Percentiles rank a stretch among this genome's conserved stretches.
These are phyloP conservation scores for Trichosporon sp. DNA, from an alignment of 1,284 basidiomycete genomes.

Conservation along the genomic window DNA sequence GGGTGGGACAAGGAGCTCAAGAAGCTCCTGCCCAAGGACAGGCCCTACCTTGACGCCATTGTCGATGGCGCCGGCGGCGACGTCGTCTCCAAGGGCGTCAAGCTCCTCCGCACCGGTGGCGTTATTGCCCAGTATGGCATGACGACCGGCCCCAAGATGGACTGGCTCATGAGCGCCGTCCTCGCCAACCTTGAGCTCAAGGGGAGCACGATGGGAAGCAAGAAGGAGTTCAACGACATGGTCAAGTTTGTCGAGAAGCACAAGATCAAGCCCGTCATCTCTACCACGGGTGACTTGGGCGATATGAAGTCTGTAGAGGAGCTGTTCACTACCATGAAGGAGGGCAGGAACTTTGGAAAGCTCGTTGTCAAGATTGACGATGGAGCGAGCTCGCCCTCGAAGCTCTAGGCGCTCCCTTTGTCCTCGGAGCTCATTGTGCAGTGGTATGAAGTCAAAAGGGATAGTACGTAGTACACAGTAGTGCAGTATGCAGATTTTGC, in stretches of 20 bases:
- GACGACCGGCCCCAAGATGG: conserved; percentile 20
- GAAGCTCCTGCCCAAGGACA: conserved; percentile 13
- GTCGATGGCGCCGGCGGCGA: conserved; percentile 19
- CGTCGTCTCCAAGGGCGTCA: conserved; percentile 11
- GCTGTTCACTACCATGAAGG: conserved; percentile 14
- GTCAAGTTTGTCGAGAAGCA: conserved; percentile 12
- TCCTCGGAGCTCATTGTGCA: too few species aligned
- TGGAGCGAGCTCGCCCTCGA: conserved; percentile 4
- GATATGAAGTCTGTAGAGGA: conserved; percentile 10
- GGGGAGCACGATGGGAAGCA: conserved; percentile 16
- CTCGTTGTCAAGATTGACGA: conserved; percentile 18
- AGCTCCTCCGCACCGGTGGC: conserved; percentile 15
- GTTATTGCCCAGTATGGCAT: conserved; percentile 21
- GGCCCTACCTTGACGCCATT: conserved; percentile 18
- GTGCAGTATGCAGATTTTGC: too few species aligned
- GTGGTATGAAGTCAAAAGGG: too few species aligned
- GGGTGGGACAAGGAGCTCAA: conserved; percentile 22
- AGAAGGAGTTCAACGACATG: conserved; percentile 19
- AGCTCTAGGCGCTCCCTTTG: conserved; percentile 5
- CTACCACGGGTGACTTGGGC: conserved; percentile 6
- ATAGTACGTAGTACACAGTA: too few species aligned
- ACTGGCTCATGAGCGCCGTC: conserved; percentile 18
- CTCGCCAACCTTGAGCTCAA: conserved; percentile 19
- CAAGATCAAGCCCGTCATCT: conserved; percentile 14
- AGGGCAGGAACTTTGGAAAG: conserved; percentile 18